phyloP scores from a whole-genome alignment of 2,329 filamentous ascomycete species.

The Alternaria gansuensis region DNA sequence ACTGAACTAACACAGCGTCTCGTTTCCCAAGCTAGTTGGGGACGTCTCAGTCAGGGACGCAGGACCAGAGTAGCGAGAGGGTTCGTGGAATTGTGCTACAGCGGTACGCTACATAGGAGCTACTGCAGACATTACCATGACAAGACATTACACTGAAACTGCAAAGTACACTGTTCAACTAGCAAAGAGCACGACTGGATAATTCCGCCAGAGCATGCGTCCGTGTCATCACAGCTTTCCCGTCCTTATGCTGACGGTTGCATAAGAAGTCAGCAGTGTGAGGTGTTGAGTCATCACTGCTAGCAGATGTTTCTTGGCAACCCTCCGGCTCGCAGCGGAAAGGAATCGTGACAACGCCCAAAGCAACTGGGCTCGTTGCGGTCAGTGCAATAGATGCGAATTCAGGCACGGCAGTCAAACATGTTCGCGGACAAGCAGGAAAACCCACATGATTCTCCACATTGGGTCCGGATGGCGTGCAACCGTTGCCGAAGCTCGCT shows the following conservation, averaged over 20 bases:
- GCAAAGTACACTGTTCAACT: background rate
- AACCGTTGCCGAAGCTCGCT: constrained; percentile 23
- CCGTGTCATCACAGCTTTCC: background rate
- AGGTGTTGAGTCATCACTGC: constrained; percentile 1
- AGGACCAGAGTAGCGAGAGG: background rate
- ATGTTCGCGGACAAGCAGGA: constrained; percentile 7
- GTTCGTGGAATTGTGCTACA: background rate
- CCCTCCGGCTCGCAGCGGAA: constrained; percentile 33
- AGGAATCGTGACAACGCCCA: constrained; percentile 6
- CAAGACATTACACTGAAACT: background rate
- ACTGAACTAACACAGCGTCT: constrained; percentile 1
- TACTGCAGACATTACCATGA: background rate
- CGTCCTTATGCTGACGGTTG: background rate
- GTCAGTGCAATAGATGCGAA: constrained; percentile 19
- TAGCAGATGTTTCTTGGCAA: constrained; percentile 18
- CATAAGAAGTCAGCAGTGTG: background rate
- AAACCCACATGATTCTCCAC: constrained; percentile 13
- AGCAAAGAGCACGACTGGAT: background rate
- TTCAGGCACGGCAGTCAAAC: constrained; percentile 11
- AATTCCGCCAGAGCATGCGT: background rate
- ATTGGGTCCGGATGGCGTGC: constrained; percentile 31
- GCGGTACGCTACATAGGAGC: background rate
- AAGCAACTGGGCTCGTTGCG: constrained; percentile 19
- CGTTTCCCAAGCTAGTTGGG: background rate
- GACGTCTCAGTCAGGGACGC: background rate